Evolutionary conservation across 345 rosid genomes (phyloP), one percentile per base, ranked within the genome.

Genomic region (Populus ilicifolia): DNA sequence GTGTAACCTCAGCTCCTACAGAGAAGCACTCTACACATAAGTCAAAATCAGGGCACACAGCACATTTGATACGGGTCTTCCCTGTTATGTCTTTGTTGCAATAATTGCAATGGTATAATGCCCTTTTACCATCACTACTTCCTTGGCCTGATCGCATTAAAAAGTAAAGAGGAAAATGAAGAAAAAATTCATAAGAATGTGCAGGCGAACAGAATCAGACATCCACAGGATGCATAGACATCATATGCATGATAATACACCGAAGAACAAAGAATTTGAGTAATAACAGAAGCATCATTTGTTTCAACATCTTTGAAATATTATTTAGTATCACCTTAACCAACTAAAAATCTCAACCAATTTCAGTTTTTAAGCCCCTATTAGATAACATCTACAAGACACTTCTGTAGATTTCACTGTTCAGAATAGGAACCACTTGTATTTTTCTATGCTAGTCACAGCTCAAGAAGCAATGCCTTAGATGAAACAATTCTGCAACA

Each of bases 21-120:
- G 95, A 84, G 88, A 93, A 93, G 84, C 99, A 96, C 87, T 96
- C 98, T 25, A 94, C 77, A 79, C 99, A 96, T 62, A 96, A 90
- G 84, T 96, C 99, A 76, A 96, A 96, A 88, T 96, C 99, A 61
- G 97, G 93, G 87, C 99, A 96, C 14, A 84, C 65, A 41, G 92
- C 98, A 86, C 99, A 96, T 73, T 96, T 96, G 72, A 96, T 94
- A 67, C 97, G 91, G 77, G 94, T 89, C 81, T 88, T 92, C 76
- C 98, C 98, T 0, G 95, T 89, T 74, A 96, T 87, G 72, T 96
- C 99, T 85, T 96, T 96, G 85, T 96, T 90, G 87, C 99, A 96
- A 73, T 96, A 96, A 81, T 96, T 94, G 74, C 99, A 96, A 87
- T 93, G 97, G 84, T 92, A 96, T n/a, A 85, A 76, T 71, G 94